Percentiles rank a stretch among this genome's conserved stretches.
These are phyloP conservation scores for Lactuca sativa DNA, from an alignment of 129 eudicot genomes.

Conservation along the genomic window DNA sequence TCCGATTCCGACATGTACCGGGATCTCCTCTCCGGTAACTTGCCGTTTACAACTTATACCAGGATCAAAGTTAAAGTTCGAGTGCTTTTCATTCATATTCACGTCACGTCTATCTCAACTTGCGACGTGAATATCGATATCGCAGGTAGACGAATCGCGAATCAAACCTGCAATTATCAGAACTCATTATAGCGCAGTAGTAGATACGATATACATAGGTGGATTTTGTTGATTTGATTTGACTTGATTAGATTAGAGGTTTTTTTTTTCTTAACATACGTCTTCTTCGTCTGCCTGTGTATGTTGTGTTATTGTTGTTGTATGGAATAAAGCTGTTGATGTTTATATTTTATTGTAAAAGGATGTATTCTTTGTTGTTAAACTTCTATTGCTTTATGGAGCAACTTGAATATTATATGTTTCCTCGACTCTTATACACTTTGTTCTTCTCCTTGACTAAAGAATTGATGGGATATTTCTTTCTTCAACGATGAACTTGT, in stretches of 20 bases:
- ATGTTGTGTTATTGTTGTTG: not conserved
- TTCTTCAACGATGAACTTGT: not conserved
- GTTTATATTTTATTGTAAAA: not conserved
- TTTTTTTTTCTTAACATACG: not conserved
- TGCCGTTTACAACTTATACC: conserved; percentile 49
- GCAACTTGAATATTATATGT: not conserved
- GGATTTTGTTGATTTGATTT: conserved; percentile 7
- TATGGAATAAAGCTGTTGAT: not conserved
- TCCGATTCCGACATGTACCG: conserved; percentile 42
- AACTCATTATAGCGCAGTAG: conserved; percentile 35
- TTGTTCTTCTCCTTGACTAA: not conserved
- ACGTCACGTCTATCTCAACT: conserved; percentile 55
- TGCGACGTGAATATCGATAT: conserved; percentile 58
- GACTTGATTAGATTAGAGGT: conserved; percentile 3
- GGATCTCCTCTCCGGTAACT: conserved; percentile 47
- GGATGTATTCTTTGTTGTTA: not conserved
- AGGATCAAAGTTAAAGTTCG: conserved; percentile 57
- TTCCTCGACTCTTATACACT: not conserved
- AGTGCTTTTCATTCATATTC: conserved; percentile 48
- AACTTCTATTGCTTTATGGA: not conserved
- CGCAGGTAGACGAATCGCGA: conserved; percentile 15
- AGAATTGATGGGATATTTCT: not conserved
- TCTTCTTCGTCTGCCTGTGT: not conserved
- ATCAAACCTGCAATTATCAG: conserved; percentile 58
- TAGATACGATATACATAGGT: not conserved